Percentiles rank a stretch among this genome's conserved stretches.
These are phyloP conservation scores for Clathrospora elynae DNA, from an alignment of 2,329 filamentous ascomycete species.

Conservation along the genomic window DNA sequence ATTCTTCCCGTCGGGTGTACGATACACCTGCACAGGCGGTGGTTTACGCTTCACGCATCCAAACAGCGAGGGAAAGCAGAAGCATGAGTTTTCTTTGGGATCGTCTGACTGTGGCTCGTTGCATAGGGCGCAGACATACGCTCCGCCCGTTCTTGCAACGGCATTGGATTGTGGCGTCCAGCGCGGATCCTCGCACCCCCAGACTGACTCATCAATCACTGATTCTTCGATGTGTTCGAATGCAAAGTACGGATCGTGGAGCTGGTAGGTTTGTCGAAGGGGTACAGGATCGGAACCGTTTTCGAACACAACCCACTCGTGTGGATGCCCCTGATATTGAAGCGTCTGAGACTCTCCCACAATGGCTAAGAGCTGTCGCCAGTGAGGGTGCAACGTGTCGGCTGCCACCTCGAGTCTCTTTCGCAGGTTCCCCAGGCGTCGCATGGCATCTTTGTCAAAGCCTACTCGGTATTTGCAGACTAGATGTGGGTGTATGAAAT, in stretches of 20 bases:
- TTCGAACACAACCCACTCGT: conserved; percentile 58
- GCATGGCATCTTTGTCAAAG: conserved; percentile 58
- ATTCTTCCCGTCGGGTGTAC: conserved; percentile 59
- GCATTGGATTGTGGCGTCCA: conserved; percentile 39
- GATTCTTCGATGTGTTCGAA: conserved; percentile 59
- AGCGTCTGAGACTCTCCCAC: conserved; percentile 52
- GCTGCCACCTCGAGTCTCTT: conserved; percentile 60
- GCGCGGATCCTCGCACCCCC: conserved; percentile 58
- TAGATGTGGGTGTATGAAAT: too few species aligned
- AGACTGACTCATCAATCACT: conserved; percentile 55
- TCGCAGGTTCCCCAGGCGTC: conserved; percentile 52
- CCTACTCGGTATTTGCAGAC: conserved; percentile 65
- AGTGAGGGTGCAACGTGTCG: conserved; percentile 58
- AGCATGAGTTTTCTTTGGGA: conserved; percentile 55
- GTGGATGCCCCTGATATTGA: conserved; percentile 56
- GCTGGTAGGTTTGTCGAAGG: conserved; percentile 54
- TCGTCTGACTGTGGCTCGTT: conserved; percentile 58
- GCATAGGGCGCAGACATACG: conserved; percentile 53
- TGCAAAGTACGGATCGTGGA: conserved; percentile 55
- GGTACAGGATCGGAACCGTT: conserved; percentile 53
- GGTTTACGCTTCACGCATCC: conserved; percentile 50
- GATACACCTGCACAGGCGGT: conserved; percentile 59
- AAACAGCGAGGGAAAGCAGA: conserved; percentile 61
- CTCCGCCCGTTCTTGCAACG: conserved; percentile 36
- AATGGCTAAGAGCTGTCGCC: conserved; percentile 57